Evolutionary conservation across 805 yeast genomes (phyloP).

Genomic region (Geotrichum ghanense): DNA sequence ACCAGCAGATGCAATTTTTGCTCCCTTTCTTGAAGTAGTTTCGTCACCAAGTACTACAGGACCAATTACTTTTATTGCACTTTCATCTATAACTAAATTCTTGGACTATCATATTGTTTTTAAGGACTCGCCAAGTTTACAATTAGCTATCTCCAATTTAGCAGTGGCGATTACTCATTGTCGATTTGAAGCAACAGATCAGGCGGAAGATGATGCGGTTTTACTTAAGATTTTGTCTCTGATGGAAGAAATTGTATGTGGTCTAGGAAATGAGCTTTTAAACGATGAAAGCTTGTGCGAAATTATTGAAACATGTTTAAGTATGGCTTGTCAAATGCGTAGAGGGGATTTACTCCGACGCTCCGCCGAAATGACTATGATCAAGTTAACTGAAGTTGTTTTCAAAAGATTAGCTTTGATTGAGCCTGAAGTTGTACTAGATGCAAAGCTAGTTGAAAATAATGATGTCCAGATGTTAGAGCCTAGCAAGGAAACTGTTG

Average conservation of each 20-base stretch:
- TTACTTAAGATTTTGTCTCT: conserved; percentile 70
- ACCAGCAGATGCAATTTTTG: conserved; percentile 63
- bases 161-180: conserved; percentile 80
- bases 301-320: conserved; percentile 80
- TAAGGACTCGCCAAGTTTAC: conserved; percentile 40
- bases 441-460: conserved; percentile 38
- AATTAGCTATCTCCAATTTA: conserved; percentile 49
- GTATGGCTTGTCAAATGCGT: conserved; percentile 84
- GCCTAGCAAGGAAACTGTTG: conserved; percentile 24
- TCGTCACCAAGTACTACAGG: conserved; percentile 83
- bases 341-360: conserved; percentile 81
- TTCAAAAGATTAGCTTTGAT: conserved; percentile 50
- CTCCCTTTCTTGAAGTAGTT: conserved; percentile 77
- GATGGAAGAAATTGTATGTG: conserved; percentile 52
- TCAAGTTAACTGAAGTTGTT: conserved; percentile 54
- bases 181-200: conserved; percentile 91
- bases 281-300: conserved; percentile 79
- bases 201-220: conserved; percentile 83
- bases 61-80: conserved; percentile 68
- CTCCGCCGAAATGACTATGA: conserved; percentile 78
- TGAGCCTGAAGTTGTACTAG: conserved; percentile 32
- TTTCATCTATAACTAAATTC: conserved; percentile 64
- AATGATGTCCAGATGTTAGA: conserved; percentile 41
- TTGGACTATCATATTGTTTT: conserved; percentile 59
- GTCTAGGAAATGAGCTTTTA: conserved; percentile 53